Percentiles rank a stretch among this genome's conserved stretches.
phyloP scores from a whole-genome alignment of 495 filamentous ascomycete species.

The Aspergillus hancockii region DNA sequence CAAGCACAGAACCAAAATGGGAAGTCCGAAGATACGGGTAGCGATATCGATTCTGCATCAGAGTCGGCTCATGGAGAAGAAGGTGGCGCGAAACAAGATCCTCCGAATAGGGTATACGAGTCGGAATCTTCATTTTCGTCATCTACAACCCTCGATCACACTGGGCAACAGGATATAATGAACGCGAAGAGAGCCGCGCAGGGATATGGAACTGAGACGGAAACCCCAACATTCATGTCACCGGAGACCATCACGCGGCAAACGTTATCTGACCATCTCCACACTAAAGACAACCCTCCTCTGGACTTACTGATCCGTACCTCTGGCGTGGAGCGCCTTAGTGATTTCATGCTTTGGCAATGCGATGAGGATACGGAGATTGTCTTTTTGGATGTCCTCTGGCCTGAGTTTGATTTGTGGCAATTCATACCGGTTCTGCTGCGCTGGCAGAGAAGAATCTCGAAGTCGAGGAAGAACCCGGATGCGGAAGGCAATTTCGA shows the following conservation, averaged over 20 bases:
- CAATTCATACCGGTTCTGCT: slow-evolving; percentile 87
- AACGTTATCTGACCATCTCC: slow-evolving; percentile 76
- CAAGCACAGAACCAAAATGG: slow-evolving; percentile 54
- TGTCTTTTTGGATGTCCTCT: slow-evolving; percentile 86
- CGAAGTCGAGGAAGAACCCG: slow-evolving; percentile 44
- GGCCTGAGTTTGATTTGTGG: slow-evolving; percentile 97
- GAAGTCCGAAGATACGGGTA: slow-evolving; percentile 36
- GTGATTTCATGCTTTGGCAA: slow-evolving; percentile 99
- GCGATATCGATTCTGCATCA: slow-evolving; percentile 40
- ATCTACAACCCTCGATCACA: slow-evolving; percentile 52
- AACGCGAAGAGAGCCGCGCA: slow-evolving; percentile 23
- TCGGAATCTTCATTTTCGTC: slow-evolving; percentile 57
- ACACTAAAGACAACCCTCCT: slow-evolving; percentile 81
- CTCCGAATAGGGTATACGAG: slow-evolving; percentile 47
- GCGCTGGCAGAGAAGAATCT: slow-evolving; percentile 81
- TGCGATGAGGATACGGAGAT: slow-evolving; percentile 89
- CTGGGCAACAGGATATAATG: slow-evolving; percentile 32
- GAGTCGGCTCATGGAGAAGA: slow-evolving; percentile 39
- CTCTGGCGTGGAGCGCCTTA: slow-evolving; percentile 85
- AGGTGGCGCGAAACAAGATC: slow-evolving; percentile 29
- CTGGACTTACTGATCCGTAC: slow-evolving; percentile 88
- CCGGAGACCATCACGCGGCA: slow-evolving; percentile 84
- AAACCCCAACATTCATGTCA: slow-evolving; percentile 47
- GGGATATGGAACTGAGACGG: slow-evolving; percentile 22
- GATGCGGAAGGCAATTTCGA: slow-evolving; percentile 46